Base-by-base conservation (phyloP, 2,329 filamentous ascomycete genomes). In the Scorias spongiosa region DNA sequence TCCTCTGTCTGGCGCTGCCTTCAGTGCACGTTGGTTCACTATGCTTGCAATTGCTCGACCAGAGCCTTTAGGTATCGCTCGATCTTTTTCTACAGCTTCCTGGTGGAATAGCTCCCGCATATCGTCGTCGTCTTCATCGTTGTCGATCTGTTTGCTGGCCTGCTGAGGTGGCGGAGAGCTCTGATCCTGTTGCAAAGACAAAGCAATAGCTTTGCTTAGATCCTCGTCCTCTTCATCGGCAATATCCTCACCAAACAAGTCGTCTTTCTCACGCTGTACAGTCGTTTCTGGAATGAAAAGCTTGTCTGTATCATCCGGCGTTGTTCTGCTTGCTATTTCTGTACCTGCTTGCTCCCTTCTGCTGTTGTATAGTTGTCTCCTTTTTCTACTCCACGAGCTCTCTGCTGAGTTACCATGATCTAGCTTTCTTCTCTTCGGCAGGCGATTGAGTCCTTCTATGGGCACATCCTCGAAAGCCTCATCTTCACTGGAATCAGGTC, bases 381-480 rank as follows among this genome's bases (percentile, higher is more conserved):
- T 64, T 48, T 68, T 65, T 41, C 63, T 66, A n/a, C 63, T 56
- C 11, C 68, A 49, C 3, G 60, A 49, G 32, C 49, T 46, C 54
- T 18, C 61, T 59, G 43, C 61, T 49, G 44, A 65, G 58, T 48
- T 65, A 60, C 58, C 57, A 48, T 62, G 54, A 12, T 61, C 55
- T 39, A 57, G 42, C 51, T 66, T 62, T 41, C 63, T 63, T 29
- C 67, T 57, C 51, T 80, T 89, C 0, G 87, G 86, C 12, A 95
- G 64, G 42, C 87, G 73, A 54, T 95, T 95, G 10, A 95, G 57
- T 0, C 88, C 88, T 59, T 91, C 84, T 40, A 95, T 88, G 0
- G 88, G 87, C 3, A 95, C 81, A 61, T 95, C 88, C 59, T 95
- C 88, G 54, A 95, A 95, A 9, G 85, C 84, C 4, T 81, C 82